Conservation (phyloP, 805 yeast species). For the Metschnikowia amazonensis region DNA sequence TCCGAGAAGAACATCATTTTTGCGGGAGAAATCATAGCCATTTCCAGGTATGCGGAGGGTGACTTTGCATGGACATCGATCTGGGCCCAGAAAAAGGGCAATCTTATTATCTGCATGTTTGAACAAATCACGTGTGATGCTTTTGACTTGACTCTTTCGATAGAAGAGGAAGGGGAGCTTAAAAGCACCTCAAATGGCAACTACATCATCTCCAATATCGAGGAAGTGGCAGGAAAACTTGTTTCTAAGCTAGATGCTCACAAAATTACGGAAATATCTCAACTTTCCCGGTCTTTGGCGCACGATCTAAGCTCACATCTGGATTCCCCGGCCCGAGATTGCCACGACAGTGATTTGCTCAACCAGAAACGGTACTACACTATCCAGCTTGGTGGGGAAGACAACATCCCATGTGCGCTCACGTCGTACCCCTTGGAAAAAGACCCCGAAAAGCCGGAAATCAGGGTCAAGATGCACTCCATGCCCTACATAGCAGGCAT, state of each 20-base stretch:
- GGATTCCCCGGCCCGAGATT: constrained; percentile 16
- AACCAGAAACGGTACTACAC: constrained; percentile 66
- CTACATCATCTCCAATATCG: constrained; percentile 25
- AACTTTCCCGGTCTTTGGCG: constrained; percentile 28
- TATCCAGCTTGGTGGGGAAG: constrained; percentile 39
- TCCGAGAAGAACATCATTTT: constrained; percentile 50
- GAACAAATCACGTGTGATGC: constrained; percentile 68
- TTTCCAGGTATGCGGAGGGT: constrained; percentile 59
- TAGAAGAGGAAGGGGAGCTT: no score
- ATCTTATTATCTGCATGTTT: constrained; percentile 73
- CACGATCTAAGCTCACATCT: constrained; percentile 18
- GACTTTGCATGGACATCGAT: constrained; percentile 78
- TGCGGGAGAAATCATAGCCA: constrained; percentile 83
- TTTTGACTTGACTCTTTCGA: constrained; percentile 16
- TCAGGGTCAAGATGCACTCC: constrained; percentile 66
- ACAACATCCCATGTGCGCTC: constrained; percentile 69
- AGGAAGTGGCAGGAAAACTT: constrained; percentile 36
- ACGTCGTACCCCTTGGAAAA: constrained; percentile 55
- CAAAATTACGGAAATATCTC: constrained; percentile 15
- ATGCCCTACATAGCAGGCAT: constrained; percentile 87
- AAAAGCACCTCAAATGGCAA: no score
- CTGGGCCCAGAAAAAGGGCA: constrained; percentile 81
- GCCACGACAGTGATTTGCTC: constrained; percentile 31
- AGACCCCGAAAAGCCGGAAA: constrained; percentile 37
- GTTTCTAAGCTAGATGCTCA: constrained; percentile 18